phyloP scores from a whole-genome alignment of 2,329 filamentous ascomycete genomes.

The Ramularia endophylla region DNA sequence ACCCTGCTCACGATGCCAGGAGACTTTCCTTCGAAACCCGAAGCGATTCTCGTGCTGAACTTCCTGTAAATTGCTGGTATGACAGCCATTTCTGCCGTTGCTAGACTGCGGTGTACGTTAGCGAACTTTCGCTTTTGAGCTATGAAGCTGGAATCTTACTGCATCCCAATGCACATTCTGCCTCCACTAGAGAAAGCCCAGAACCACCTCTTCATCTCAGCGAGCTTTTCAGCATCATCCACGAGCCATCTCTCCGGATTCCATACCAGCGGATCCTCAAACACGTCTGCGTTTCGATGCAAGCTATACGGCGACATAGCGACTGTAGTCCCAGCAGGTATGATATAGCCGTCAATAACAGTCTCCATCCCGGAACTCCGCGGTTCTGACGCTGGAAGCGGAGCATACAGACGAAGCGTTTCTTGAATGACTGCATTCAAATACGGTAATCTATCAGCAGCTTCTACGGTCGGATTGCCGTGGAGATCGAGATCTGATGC shows the following conservation, averaged over 20 bases:
- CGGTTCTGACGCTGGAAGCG: conserved; percentile 48
- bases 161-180: conserved; percentile 43
- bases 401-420: conserved; percentile 57
- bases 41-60: conserved; percentile 5
- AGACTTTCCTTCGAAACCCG: not conserved
- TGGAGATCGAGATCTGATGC: conserved; percentile 17
- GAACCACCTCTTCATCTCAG: conserved; percentile 36
- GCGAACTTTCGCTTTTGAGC: conserved; percentile 36
- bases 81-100: conserved; percentile 36
- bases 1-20: conserved; percentile 11
- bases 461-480: conserved; percentile 38
- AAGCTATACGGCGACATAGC: conserved; percentile 38
- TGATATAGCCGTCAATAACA: conserved; percentile 29
- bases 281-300: conserved; percentile 39
- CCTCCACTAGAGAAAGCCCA: conserved; percentile 45
- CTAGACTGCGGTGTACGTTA: conserved; percentile 57
- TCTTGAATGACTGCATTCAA: conserved; percentile 72
- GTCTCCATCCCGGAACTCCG: conserved; percentile 35
- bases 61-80: conserved; percentile 9
- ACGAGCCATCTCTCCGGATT: conserved; percentile 34
- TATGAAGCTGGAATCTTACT: too few species aligned
- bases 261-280: conserved; percentile 33
- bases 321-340: conserved; percentile 34
- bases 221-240: conserved; percentile 20
- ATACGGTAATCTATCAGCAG: conserved; percentile 42